Evolutionary conservation across 1,139 yeast species (phyloP).

Genomic region (Zygosaccharomyces sapae): DNA sequence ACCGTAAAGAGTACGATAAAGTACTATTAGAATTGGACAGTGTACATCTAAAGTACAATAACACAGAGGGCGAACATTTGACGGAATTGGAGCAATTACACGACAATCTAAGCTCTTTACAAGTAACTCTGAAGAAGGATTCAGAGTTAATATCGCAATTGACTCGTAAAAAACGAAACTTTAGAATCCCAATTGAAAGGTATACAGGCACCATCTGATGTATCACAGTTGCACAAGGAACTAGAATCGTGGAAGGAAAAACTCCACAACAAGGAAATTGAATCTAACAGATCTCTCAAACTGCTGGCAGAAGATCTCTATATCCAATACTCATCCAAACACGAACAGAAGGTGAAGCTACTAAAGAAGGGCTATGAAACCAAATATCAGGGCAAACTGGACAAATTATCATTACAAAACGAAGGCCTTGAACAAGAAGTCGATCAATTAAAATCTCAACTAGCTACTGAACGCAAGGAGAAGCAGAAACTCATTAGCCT

Average conservation of each 20-base stretch:
- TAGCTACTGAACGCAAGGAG: conserved; percentile 49
- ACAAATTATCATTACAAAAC: conserved; percentile 41
- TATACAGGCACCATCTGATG: conserved; percentile 19
- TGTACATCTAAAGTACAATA: conserved; percentile 24
- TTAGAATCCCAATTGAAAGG: conserved; percentile 12
- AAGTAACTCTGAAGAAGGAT: conserved; percentile 28
- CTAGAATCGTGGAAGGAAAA: conserved; percentile 29
- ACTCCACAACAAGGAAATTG: conserved; percentile 37
- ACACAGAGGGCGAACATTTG: conserved; percentile 36
- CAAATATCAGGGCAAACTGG: conserved; percentile 45
- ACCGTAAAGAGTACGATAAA: conserved; percentile 30
- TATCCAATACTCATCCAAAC: conserved; percentile 64
- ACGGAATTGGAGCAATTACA: conserved; percentile 39
- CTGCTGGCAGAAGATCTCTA: conserved; percentile 63
- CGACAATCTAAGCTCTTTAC: conserved; percentile 36
- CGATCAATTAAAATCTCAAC: conserved; percentile 43
- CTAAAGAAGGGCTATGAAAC: conserved; percentile 51
- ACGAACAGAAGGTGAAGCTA: conserved; percentile 57
- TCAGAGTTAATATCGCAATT: conserved; percentile 28
- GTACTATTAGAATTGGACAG: conserved; percentile 28
- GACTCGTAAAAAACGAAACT: conserved; percentile 25
- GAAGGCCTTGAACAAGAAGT: conserved; percentile 44
- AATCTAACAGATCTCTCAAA: conserved; percentile 50
- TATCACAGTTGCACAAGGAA: conserved; percentile 26
- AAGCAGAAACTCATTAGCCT: conserved; percentile 52